A percentile compares a stretch with the other conserved stretches of the same genome.
These are phyloP conservation scores for Aechmea fasciata DNA, from an alignment of 176 grass and related monocot species.

Conservation along the genomic window DNA sequence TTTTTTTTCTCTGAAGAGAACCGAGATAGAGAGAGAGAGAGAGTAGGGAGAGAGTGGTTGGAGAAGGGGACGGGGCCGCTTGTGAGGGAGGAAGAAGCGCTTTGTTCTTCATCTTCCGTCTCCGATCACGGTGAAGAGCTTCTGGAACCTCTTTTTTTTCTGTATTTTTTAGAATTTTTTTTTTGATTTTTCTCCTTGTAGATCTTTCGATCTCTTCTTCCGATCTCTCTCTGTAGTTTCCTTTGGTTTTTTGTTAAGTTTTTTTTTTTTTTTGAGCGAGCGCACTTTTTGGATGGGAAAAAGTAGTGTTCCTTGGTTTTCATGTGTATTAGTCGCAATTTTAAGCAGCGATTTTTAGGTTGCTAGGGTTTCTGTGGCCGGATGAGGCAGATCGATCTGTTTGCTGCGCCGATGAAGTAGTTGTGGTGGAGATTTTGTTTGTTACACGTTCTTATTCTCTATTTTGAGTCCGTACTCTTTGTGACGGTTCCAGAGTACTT, in stretches of 20 bases:
- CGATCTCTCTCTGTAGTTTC: not conserved
- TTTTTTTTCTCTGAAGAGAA: not conserved
- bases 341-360: not conserved
- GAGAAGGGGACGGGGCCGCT: not conserved
- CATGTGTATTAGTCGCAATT: not conserved
- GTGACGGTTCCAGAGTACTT: not conserved
- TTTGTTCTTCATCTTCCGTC: not conserved
- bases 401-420: not conserved
- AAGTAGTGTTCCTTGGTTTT: not conserved
- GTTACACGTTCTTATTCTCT: not conserved
- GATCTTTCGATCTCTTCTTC: not conserved
- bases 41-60: not conserved
- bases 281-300: not conserved
- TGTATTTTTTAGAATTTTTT: not conserved
- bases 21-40: not conserved
- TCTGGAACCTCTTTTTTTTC: not conserved
- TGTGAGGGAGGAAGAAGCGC: not conserved
- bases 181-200: not conserved
- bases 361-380: not conserved
- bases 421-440: constrained; percentile 4
- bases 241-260: not conserved
- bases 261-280: not conserved
- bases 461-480: not conserved
- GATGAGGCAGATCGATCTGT: not conserved
- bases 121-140: not conserved